phyloP scores from a whole-genome alignment of 331 rosid species.

The Quercus phellos region DNA sequence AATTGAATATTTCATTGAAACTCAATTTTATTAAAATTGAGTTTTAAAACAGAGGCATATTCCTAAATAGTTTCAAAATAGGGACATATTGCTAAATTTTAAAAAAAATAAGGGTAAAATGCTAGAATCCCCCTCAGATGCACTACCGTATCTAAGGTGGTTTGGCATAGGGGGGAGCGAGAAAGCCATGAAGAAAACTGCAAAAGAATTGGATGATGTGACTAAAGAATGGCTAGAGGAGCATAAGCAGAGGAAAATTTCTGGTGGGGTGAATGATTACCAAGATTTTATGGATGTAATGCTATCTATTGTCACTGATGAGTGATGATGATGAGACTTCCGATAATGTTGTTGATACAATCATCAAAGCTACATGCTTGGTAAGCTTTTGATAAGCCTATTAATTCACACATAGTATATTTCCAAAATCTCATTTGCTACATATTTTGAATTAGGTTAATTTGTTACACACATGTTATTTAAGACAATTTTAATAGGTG shows the following conservation, averaged over 20 bases:
- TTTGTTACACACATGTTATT: too few relatives aligned
- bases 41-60: too few relatives aligned
- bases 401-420: too few relatives aligned
- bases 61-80: too few relatives aligned
- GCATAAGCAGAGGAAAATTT: slow-evolving; percentile 16
- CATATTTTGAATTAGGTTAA: too few relatives aligned
- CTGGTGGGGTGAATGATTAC: neutral
- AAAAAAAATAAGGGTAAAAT: too few relatives aligned
- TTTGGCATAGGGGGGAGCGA: slow-evolving; percentile 55
- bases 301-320: slow-evolving; percentile 13
- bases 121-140: too few relatives aligned
- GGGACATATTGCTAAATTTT: too few relatives aligned
- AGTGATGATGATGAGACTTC: slow-evolving; percentile 3
- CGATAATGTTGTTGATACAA: slow-evolving; percentile 21
- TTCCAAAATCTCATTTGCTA: too few relatives aligned
- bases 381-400: slow-evolving; percentile 7
- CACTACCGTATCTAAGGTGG: slow-evolving; percentile 49
- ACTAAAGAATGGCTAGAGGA: neutral
- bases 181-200: slow-evolving; percentile 38
- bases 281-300: slow-evolving; percentile 47
- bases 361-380: slow-evolving; percentile 38
- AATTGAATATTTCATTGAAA: too few relatives aligned
- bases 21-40: too few relatives aligned
- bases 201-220: slow-evolving; percentile 22
- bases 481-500: too few relatives aligned